Base-by-base conservation (phyloP, 2,329 filamentous ascomycete species). In the Fusarium ambrosium region DNA sequence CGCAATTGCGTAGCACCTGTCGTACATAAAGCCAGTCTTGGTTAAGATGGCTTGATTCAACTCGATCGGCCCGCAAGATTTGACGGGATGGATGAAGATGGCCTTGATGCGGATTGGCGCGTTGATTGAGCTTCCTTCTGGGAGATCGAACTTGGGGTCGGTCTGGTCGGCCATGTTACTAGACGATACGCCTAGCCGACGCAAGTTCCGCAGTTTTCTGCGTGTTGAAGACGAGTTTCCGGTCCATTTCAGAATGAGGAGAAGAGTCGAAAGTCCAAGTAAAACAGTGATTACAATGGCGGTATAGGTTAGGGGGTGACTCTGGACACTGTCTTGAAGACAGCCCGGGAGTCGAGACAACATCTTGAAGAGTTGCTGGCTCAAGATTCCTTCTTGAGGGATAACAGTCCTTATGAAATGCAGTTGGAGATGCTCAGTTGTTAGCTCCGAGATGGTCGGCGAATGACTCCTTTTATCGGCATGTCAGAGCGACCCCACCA, bases 1-100 rank as follows among this genome's bases (percentile, higher is more conserved):
- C 0, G 82, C 81, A 0, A 83, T 66, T 5, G 77, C 80, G 45
- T 82, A 78, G 53, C 74, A 75, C 6, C 79, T 66, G 32, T 81
- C 79, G 34, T 77, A 73, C 6, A 66, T 20, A 7, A 81, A 76
- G 0, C 79, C 79, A 1, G 73, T 72, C 27, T 80, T 81, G 11
- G 76, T 66, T 8, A 81, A 71, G 7, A 73, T 22, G 1, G 76
- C 77, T 3, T 74, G 62, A 16, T 75, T 34, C 18, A 81, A 13
- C 32, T 81, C 79, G 6, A 81, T 62, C 0, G 78, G 77, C 1
- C 67, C 76, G 45, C 79, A 81, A 0, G 79, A 81, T 39, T 81
- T 81, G 59, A 81, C 69, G 0, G 79, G 79, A 13, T 81, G 79
- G 6, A 81, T 68, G 4, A 76, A 79, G 1, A 80, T 67, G 5